Conservation (phyloP, 2,329 filamentous ascomycete genomes). For the Diatrype stigma region DNA sequence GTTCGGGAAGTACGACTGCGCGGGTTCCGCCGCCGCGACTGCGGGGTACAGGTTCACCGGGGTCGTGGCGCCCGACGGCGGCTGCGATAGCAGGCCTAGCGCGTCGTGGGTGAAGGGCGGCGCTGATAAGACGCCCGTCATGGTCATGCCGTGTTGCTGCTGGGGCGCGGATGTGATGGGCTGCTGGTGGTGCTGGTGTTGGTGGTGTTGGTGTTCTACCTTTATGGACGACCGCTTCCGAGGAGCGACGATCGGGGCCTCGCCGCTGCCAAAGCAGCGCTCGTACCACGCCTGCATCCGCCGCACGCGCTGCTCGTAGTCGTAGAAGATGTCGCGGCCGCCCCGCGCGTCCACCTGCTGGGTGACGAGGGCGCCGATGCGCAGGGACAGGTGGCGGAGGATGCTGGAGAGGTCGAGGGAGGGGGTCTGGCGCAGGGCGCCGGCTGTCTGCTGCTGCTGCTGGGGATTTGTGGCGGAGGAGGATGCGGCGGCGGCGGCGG, state of each 20-base stretch:
- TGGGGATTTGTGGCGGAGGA: no score
- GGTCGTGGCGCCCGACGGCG: not conserved
- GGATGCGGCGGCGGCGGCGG: not conserved
- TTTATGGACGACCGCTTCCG: no score
- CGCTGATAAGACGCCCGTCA: no score
- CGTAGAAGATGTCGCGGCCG: constrained; percentile 5
- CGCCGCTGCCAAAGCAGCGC: no score
- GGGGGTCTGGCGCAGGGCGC: constrained; percentile 1
- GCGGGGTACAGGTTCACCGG: not conserved
- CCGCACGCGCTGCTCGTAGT: constrained; percentile 2
- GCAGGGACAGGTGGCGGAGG: not conserved
- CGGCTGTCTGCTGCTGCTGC: no score
- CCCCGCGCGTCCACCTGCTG: constrained; percentile 3
- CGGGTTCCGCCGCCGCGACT: not conserved
- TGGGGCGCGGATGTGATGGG: not conserved
- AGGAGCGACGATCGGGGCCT: no score
- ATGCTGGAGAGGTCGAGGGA: not conserved
- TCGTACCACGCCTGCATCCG: constrained; percentile 7
- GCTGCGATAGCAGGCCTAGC: not conserved
- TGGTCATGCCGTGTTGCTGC: not conserved
- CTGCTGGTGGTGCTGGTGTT: not conserved
- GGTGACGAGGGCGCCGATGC: constrained; percentile 2
- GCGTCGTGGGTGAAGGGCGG: not conserved
- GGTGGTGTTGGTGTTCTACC: not conserved
- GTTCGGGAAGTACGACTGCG: not conserved